Conservation (phyloP, 345 rosid species). For the Hibiscus mutabilis region DNA sequence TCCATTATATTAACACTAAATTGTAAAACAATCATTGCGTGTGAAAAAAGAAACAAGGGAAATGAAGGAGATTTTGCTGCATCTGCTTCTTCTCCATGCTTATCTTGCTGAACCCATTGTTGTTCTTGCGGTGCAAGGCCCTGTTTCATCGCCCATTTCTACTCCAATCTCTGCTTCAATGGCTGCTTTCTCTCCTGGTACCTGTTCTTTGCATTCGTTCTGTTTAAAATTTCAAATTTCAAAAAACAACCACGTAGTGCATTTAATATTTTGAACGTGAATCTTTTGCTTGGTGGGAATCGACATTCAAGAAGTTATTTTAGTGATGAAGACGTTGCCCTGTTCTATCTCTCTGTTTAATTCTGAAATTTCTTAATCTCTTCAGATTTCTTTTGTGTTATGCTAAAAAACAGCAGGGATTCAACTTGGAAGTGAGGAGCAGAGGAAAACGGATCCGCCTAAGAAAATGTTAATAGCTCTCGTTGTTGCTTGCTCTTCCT, state of each 20-base stretch:
- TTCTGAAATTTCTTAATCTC: not conserved
- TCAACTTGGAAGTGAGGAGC: conserved; percentile 32
- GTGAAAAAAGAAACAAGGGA: not conserved
- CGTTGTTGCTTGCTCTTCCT: conserved; percentile 45
- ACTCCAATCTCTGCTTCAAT: conserved; percentile 30
- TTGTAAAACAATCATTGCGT: not conserved
- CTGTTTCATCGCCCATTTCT: conserved; percentile 32
- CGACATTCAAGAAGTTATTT: not conserved
- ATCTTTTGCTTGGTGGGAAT: not conserved
- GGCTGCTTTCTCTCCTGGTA: conserved; percentile 43
- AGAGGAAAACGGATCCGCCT: conserved; percentile 27
- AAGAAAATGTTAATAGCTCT: conserved; percentile 46
- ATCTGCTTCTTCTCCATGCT: conserved; percentile 22
- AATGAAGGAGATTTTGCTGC: conserved; percentile 30
- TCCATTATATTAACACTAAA: no score
- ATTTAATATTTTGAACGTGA: conserved; percentile 14
- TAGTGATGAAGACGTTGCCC: conserved; percentile 3
- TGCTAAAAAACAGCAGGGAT: conserved; percentile 29
- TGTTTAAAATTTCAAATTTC: not conserved
- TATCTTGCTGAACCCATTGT: conserved; percentile 31
- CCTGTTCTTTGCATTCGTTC: no score
- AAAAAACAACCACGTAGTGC: conserved; percentile 14
- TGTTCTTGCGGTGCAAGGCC: conserved; percentile 22
- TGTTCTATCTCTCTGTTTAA: not conserved
- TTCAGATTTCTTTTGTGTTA: not conserved